Base-by-base conservation (phyloP, 2,329 filamentous ascomycete genomes). In the Microsporum canis region DNA sequence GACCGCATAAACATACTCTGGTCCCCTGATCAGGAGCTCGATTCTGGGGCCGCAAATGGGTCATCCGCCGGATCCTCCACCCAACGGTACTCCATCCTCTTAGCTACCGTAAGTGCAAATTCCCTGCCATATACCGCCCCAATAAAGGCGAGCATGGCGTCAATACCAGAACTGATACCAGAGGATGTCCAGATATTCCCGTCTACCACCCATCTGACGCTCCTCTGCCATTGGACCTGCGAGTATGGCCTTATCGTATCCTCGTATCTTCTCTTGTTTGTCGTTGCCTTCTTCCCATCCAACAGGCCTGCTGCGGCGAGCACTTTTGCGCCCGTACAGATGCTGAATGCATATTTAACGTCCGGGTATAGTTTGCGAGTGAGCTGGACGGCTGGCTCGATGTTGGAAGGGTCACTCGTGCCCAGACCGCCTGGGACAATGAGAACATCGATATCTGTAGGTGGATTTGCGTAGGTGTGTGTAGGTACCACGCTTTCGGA, bases 141-240 rank as follows among this genome's bases (percentile, higher is more conserved):
- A 17, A 86, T 75, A 71, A 81, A 86, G 0, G 81, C 83, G 68
- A 84, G 76, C 49, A 78, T 81, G 62, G 81, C 73, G 73, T 87
- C 84, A 53, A 85, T 85, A 0, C 84, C 84, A 1, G 84, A 84
- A 58, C 78, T 79, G 4, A 87, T 79, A 0, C 86, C 85, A 0
- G 83, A 84, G 1, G 82, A 82, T 2, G 82, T 83, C 84, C 85
- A 88, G 5, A 87, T 73, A 62, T 87, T 85, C 3, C 82, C 84
- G 71, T 88, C 85, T 0, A 77, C 74, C 0, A 87, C 81, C 82
- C 84, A 88, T 43, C 86, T 77, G 23, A 86, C 86, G 33, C 78
- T 76, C 0, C 76, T 72, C 31, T 85, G 77, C 86, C 86, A 89
- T 0, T 81, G 70, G 0, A 85, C 82, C 0, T 77, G 72, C 0